Base-by-base conservation (phyloP, 192 early-diverging fungal species). In the Mortierella hygrophila region DNA sequence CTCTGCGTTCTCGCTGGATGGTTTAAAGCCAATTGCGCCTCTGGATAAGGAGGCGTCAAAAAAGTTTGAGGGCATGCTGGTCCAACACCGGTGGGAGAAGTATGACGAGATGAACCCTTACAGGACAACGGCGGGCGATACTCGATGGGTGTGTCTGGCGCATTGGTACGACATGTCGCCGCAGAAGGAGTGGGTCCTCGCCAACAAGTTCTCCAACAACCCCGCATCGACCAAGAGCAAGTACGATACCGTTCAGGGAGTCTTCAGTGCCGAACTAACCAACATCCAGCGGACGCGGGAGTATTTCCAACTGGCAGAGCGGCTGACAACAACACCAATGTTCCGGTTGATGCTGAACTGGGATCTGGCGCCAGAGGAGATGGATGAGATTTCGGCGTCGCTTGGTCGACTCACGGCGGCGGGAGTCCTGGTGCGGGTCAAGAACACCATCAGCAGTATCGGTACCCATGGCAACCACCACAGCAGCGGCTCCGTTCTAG, bases 351-450 rank as follows among this genome's bases (percentile, higher is more conserved):
- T 78, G n/a, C 49, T 84, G 41, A 77, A 84, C 41, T 84, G 82
- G 82, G 82, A 84, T 26, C n/a, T 84, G 16, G 70, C 76, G 10
- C 44, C n/a, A 9, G 82, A 74, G 32, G 82, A 84, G n/a, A 73
- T 75, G 73, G 72, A 68, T 11, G 76, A 75, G 37, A 70, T 84
- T 46, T 52, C 72, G 10, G 57, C 73, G 72, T 72, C 76, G 40
- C 32, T 79, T 26, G 21, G 72, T 9, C 55, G 69, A 41, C 74
- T 77, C 37, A 40, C 46, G 16, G 76, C 82, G 26, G 72, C 57
- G n/a, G 63, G 57, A 44, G 82, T 84, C 8, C 13, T 55, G 40
- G 26, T 84, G 8, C 35, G 55, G 26, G 63, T 84, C 10, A 65
- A 65, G 26, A 32, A 29, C 60, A 65, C 26, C 11, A 29, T 29